Base-by-base conservation (phyloP, 106 monocot species). In the Apostasia shenzhenica region DNA sequence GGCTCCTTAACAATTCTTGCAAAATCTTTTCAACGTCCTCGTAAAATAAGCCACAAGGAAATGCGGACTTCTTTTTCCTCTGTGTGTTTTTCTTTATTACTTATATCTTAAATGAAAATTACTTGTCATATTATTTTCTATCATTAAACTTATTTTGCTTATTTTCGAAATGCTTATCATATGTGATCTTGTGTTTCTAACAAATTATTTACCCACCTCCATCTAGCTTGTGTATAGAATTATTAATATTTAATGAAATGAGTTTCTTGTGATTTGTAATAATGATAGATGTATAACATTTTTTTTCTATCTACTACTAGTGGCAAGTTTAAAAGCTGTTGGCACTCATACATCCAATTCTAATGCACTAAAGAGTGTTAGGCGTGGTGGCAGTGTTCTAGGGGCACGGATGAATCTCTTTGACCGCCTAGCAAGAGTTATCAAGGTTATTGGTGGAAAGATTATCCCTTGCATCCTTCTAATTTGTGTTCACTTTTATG, bases 331-430 rank as follows among this genome's bases (percentile, higher is more conserved):
- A 65, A 87, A 81, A 77, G 72, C n/a, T 54, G 68, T 48, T 37
- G 59, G 67, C 45, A 52, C 75, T 47, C 79, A 78, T 63, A 72
- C 56, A 77, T 39, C 72, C 69, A 81, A 73, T 55, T 54, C 49
- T 38, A 83, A 72, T 54, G 75, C 77, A 70, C 66, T 76, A 54
- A 85, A 61, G 77, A 83, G 78, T 75, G 69, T 63, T 70, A 66
- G 70, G 41, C 75, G 46, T 50, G 65, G 78, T 63, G 70, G 81
- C 53, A 85, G 84, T 61, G 84, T 82, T 68, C 76, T 87, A 80
- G 81, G 82, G 67, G 67, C 86, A 41, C 89, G 63, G 55, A 92
- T 86, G 86, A 97, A 92, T 73, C 67, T 97, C 57, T 92, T 97
- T 85, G 87, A 89, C 72, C 81, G 92, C 41, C 38, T 97, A 53